Percentiles rank a stretch among this genome's conserved stretches.
These are phyloP conservation scores for Berberis vulgaris DNA, from an alignment of 164 flowering plant genomes.

Conservation along the genomic window DNA sequence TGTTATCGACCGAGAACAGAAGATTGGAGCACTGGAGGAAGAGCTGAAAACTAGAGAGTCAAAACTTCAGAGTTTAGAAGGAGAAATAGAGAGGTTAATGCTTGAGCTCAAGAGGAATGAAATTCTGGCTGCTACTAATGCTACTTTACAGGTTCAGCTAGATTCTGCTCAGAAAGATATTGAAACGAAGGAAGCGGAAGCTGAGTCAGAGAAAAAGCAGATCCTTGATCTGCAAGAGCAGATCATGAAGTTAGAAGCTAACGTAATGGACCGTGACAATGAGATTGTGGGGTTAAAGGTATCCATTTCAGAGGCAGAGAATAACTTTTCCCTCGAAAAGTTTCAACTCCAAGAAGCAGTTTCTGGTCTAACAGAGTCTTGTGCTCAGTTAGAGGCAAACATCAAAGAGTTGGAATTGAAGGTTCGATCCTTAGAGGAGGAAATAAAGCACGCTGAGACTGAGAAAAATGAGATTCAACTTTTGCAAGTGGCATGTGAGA, in stretches of 20 bases:
- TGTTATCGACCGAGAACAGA: no score
- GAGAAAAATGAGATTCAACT: slow-evolving; percentile 23
- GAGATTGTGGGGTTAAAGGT: background rate
- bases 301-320: no score
- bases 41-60: slow-evolving; percentile 28
- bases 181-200: slow-evolving; percentile 13
- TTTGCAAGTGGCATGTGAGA: slow-evolving; percentile 17
- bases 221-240: slow-evolving; percentile 18
- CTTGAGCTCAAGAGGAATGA: slow-evolving; percentile 33
- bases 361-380: no score
- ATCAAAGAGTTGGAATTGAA: no score
- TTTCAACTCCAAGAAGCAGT: background rate
- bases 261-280: no score
- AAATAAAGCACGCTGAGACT: slow-evolving; percentile 8
- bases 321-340: background rate
- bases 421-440: no score
- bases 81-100: slow-evolving; percentile 40
- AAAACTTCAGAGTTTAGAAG: slow-evolving; percentile 31
- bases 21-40: no score
- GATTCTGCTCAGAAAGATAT: background rate
- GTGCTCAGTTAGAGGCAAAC: no score
- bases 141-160: slow-evolving; percentile 10
- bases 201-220: slow-evolving; percentile 15
- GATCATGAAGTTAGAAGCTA: slow-evolving; percentile 4
- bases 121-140: slow-evolving; percentile 11